Percentiles rank a stretch among this genome's conserved stretches.
Conservation (phyloP, 371 early-diverging fungal species). For the Mortierella sp. region DNA sequence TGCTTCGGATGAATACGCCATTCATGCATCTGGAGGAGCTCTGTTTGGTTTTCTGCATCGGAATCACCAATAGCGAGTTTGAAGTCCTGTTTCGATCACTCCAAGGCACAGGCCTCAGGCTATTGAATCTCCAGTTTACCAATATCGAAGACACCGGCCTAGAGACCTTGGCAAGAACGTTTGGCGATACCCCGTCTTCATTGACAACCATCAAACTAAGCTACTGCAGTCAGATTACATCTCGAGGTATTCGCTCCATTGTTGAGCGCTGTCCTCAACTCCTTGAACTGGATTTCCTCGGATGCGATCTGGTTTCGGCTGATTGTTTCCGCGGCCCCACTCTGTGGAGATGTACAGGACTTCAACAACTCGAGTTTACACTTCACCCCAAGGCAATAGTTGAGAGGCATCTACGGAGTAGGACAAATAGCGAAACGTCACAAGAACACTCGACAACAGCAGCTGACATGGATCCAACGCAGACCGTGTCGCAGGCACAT, state of each 20-base stretch:
- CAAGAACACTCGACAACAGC: neutral
- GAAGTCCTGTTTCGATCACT: slow-evolving; percentile 33
- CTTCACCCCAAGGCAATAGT: slow-evolving; percentile 33
- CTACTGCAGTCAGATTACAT: slow-evolving; percentile 43
- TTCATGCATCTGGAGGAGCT: slow-evolving; percentile 42
- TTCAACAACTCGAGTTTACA: slow-evolving; percentile 42
- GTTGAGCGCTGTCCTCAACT: slow-evolving; percentile 27
- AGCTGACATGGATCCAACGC: neutral
- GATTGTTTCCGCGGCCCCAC: slow-evolving; percentile 23
- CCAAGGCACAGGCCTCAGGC: slow-evolving; percentile 17
- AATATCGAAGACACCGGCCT: slow-evolving; percentile 47
- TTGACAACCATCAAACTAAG: slow-evolving; percentile 27
- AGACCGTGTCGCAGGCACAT: neutral
- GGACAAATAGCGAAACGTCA: neutral
- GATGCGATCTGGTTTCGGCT: slow-evolving; percentile 43
- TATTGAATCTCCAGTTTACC: slow-evolving; percentile 47
- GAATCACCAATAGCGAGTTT: slow-evolving; percentile 37
- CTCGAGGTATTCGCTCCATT: slow-evolving; percentile 31
- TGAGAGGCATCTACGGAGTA: neutral
- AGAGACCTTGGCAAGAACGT: slow-evolving; percentile 19
- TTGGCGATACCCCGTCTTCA: neutral
- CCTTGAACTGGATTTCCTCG: slow-evolving; percentile 34
- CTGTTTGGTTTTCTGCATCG: slow-evolving; percentile 45
- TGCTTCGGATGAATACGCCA: slow-evolving; percentile 18
- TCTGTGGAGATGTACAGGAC: slow-evolving; percentile 28